Evolutionary conservation across 2,329 filamentous ascomycete species (phyloP), one percentile per base, ranked within the genome.

Genomic region (Aspergillus brasiliensis): DNA sequence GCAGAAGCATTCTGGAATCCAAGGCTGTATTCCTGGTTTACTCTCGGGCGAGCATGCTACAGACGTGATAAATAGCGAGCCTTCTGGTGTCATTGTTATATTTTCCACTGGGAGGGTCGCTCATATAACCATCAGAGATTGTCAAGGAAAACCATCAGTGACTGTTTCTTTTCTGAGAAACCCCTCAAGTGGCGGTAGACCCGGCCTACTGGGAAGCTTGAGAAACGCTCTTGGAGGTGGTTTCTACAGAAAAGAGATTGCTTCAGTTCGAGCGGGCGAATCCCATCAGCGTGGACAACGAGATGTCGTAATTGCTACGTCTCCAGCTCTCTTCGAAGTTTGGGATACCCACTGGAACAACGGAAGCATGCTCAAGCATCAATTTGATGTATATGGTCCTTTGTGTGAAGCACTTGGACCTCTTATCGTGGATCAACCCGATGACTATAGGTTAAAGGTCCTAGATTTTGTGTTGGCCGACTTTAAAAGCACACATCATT

Each of bases 341-440:
- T 99, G 95, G 95, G 91, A 90, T 71, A 83, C 97, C 46, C 92
- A 94, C 70, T 91, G 94, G 74, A 91, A 91, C 62, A 93, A 93
- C 34, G 91, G 93, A 66, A 88, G 92, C 71, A 87, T 90, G 46
- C 83, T 91, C 51, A 84, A 90, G 49, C 84, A 84, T 25, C 91
- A 94, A 62, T 81, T 88, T 21, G 90, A 96, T 73, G 81, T 88
- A 59, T 86, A 87, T 57, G 86, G 88, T 21, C 77, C 84, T 3
- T 82, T 97, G 37, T 72, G 88, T 15, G 75, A 81, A 2, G 86
- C 87, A 31, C 78, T 96, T 17, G 84, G 85, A 56, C 78, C 83
- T 40, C 77, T 82, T 10, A 82, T 84, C 47, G 78, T 83, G 53
- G 80, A 78, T 31, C 75, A 81, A 13, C 78, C 85, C 17, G 78